Base-by-base conservation (phyloP, 805 yeast genomes). In the Jamesozyma jinghongensis region DNA sequence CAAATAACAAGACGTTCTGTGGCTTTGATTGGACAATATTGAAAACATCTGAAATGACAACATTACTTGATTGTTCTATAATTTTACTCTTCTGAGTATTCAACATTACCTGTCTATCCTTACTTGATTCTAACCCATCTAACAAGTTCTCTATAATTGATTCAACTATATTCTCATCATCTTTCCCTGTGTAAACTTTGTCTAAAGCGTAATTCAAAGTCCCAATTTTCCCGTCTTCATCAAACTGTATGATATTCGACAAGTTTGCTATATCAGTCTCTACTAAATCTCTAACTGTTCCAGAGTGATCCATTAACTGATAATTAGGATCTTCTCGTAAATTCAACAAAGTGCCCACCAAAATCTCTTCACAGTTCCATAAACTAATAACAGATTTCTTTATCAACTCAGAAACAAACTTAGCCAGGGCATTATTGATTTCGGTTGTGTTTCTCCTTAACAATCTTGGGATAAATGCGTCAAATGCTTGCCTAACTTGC, bases 401-500 rank as follows among this genome's bases (percentile, higher is more conserved):
- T 20, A 56, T 30, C 14, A 56, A 19, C 3, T 37, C 36, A 1
- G 49, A 42, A 12, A 45, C 43, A 34, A 57, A 44, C 6, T 32
- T 28, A 3, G 34, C 44, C 26, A 57, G 27, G 10, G 51, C 44
- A 2, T 29, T 32, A 13, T 48, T 45, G 4, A 59, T 52, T 11
- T 39, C 29, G 1, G 7, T n/a, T 35, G 56, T 54, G 11, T 50
- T 43, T 29, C 65, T 50, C 38, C 48, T 54, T 1, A 50, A n/a
- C 17, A 59, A 38, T 35, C 43, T 54, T 1, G 53, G 52, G 1
- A 59, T 32, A 19, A 72, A 57, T 2, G 64, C 49, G 19, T 62
- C 56, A 5, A 79, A 43, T 0, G 80, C 75, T 14, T 68, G 55
- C 36, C 63, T 61, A 3, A 77, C 61, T 49, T 79, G 84, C 14